A percentile compares a stretch with the other conserved stretches of the same genome.
Evolutionary conservation across 2,329 filamentous ascomycete species (phyloP).

Genomic region (Reticulascus tulasneorum): DNA sequence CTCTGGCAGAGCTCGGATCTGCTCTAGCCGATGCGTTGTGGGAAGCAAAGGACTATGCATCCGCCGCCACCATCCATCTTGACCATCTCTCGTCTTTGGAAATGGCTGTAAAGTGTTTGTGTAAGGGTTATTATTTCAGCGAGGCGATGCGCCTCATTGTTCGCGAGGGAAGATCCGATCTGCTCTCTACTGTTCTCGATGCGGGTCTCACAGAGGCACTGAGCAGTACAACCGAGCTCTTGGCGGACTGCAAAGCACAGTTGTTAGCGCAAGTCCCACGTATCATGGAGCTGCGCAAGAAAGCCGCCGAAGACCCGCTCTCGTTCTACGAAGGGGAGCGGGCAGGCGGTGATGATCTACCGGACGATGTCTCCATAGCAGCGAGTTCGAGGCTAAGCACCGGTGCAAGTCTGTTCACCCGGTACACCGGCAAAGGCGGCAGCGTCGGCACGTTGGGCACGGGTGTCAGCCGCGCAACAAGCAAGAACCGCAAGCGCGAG

Average conservation of each 20-base stretch:
- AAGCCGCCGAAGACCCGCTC: constrained; percentile 79
- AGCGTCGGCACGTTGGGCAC: constrained; percentile 67
- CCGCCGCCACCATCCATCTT: constrained; percentile 74
- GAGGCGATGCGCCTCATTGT: constrained; percentile 80
- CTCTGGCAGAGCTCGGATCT: constrained; percentile 65
- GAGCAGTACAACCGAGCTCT: constrained; percentile 78
- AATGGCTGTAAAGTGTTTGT: constrained; percentile 70
- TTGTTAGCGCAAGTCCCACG: constrained; percentile 81
- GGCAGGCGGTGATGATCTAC: constrained; percentile 63
- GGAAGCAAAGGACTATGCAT: constrained; percentile 79
- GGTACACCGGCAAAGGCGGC: constrained; percentile 72
- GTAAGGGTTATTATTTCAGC: constrained; percentile 81
- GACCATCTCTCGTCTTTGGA: constrained; percentile 76
- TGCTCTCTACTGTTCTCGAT: constrained; percentile 70
- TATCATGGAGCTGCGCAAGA: constrained; percentile 73
- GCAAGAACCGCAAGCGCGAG: constrained; percentile 82
- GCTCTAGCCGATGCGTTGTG: constrained; percentile 73
- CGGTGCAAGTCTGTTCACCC: constrained; percentile 83
- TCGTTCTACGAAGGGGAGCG: constrained; percentile 83
- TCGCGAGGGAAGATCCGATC: constrained; percentile 53
- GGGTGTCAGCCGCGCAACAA: constrained; percentile 71
- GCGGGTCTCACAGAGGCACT: constrained; percentile 75
- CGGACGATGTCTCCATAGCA: constrained; percentile 89
- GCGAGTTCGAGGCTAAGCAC: constrained; percentile 77
- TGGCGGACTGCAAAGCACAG: constrained; percentile 89